Evolutionary conservation across 495 filamentous ascomycete genomes (phyloP), one percentile per base, ranked within the genome.

Genomic region (Podospora didyma): DNA sequence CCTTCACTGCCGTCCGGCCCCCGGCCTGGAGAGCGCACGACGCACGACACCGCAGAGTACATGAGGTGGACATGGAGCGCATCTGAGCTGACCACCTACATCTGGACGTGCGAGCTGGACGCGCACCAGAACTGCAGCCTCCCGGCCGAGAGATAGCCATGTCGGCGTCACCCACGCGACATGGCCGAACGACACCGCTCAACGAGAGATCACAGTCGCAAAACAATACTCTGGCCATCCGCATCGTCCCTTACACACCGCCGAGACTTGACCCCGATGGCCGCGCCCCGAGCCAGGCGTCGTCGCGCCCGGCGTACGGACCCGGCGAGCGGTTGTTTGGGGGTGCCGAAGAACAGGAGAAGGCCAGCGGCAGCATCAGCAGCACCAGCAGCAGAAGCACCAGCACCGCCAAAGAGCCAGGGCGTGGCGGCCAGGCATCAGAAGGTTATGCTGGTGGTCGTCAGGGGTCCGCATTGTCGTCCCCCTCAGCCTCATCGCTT

Each of bases 141-240:
- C 59, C 69, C 64, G 68, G 66, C 60, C 60, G 20, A 51, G 53
- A 54, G 42, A 4, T 9, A 58, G 68, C 68, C 64, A 72, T 72
- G 69, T 70, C 69, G 69, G 67, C 65, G 59, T 63, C 69, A 53
- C 52, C 63, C 34, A 47, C 53, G 53, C 65, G 69, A 66, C 65
- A 69, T 65, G 65, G 63, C 65, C 65, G 48, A 54, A 49, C 67
- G 24, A 61, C 62, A 60, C 80, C 85, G 46, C 73, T 86, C 53
- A 78, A 79, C 64, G 77, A 83, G 62, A 77, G 82, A 56, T 76
- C 76, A 19, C 70, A 78, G 34, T 83, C 84, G 58, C 73, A 82
- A 57, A 77, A 68, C 62, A 84, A 83, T 63, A 70, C 69, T 28
- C 65, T 68, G 7, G 73, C 71, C 47, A 75, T 82, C 60, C 75